A percentile compares a stretch with the other conserved stretches of the same genome.
phyloP scores from a whole-genome alignment of 2,329 filamentous ascomycete species.

The Stachybotrys chlorohalonatus region DNA sequence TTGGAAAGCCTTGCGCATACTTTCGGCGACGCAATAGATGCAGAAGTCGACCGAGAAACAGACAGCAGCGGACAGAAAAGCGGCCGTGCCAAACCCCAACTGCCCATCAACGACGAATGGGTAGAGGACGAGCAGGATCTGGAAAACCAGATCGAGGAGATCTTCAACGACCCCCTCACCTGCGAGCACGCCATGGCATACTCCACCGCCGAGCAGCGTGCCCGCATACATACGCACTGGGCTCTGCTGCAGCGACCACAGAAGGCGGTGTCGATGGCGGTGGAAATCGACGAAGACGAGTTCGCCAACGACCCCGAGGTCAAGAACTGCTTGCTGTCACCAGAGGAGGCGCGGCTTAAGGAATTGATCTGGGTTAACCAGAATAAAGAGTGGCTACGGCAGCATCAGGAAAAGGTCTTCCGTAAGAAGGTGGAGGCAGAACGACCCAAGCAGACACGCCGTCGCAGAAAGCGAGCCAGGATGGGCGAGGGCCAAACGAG shows the following conservation, averaged over 20 bases:
- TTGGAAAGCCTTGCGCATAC: slow-evolving; percentile 33
- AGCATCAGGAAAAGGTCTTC: slow-evolving; percentile 76
- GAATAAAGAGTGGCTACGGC: slow-evolving; percentile 87
- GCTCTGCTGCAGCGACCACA: slow-evolving; percentile 38
- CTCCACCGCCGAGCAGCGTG: slow-evolving; percentile 47
- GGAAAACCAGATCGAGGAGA: slow-evolving; percentile 61
- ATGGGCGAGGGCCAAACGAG: slow-evolving; percentile 58
- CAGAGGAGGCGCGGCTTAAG: slow-evolving; percentile 70
- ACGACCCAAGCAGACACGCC: slow-evolving; percentile 47
- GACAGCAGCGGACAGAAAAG: slow-evolving; percentile 12
- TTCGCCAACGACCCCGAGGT: slow-evolving; percentile 90
- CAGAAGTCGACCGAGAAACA: slow-evolving; percentile 13
- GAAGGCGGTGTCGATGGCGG: slow-evolving; percentile 45
- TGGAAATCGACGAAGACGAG: slow-evolving; percentile 67
- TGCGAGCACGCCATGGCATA: slow-evolving; percentile 48
- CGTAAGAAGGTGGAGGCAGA: slow-evolving; percentile 56
- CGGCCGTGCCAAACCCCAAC: slow-evolving; percentile 26
- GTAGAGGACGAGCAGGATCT: slow-evolving; percentile 54
- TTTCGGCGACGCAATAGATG: slow-evolving; percentile 32
- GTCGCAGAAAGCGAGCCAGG: slow-evolving; percentile 43
- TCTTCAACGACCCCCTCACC: slow-evolving; percentile 55
- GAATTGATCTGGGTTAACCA: slow-evolving; percentile 90
- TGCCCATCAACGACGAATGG: slow-evolving; percentile 55
- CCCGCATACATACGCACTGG: slow-evolving; percentile 42
- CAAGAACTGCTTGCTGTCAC: slow-evolving; percentile 63